Evolutionary conservation across 2,329 filamentous ascomycete genomes (phyloP), one percentile per base, ranked within the genome.

Genomic region (Trichophaea hybrida): DNA sequence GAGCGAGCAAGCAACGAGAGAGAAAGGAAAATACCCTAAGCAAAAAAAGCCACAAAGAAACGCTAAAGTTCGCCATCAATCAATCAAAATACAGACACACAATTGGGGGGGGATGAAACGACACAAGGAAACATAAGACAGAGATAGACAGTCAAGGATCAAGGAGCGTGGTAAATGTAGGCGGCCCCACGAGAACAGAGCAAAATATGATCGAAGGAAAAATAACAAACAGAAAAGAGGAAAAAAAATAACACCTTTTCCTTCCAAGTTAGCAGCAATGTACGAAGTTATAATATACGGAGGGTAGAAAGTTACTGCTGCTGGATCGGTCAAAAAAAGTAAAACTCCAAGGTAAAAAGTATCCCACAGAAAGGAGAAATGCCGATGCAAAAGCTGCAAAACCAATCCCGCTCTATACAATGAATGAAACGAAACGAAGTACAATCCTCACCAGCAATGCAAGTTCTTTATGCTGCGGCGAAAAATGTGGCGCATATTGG

Each of bases 31-130:
- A 24, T 3, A 24, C 24, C 24, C 24, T 3, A 57, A 50, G 35
- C 37, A 40, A 52, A 52, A 53, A 57, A 37, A 37, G 34, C 24
- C 56, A 62, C 58, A 56, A 60, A 60, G 17, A 60, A 61, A 56
- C 62, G 61, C 61, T 57, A 60, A 60, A 59, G 57, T 62, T 62
- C 62, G 55, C 55, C 55, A 24, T 24, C 24, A 24, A 24, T 24
- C 24, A 24, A 24, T 24, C 24, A 34, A 44, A 53, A 59, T 53
- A 57, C 54, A 50, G 54, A 60, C 38, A 50, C 40, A 63, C 59
- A 63, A 44, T 38, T 58, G 37, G 15, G 40, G 40, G 40, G 33
- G 12, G 10, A 8, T 32, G 32, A 53, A 53, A 33, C 50, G 12
- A 53, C 17, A 12, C 17, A 53, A 50, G 4, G 46, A 50, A 50